A percentile compares a stretch with the other conserved stretches of the same genome.
These are phyloP conservation scores for Sicyos edulis DNA, from an alignment of 306 rosid species.

Conservation along the genomic window DNA sequence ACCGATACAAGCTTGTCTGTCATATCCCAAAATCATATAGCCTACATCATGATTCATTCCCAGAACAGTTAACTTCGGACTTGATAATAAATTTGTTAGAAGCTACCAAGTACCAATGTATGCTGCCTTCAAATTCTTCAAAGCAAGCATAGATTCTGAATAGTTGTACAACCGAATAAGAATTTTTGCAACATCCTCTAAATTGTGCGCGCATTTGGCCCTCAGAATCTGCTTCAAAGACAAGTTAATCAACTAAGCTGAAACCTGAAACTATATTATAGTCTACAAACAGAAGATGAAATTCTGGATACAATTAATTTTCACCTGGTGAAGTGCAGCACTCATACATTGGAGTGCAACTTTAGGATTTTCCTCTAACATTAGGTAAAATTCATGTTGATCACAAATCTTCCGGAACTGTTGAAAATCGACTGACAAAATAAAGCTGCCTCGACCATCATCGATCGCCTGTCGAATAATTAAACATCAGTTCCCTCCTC, in stretches of 20 bases:
- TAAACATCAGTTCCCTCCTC: constrained; percentile 6
- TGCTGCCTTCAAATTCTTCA: constrained; percentile 89
- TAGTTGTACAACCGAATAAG: constrained; percentile 70
- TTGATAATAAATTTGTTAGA: not conserved
- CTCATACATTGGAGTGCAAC: constrained; percentile 63
- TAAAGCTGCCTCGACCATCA: constrained; percentile 40
- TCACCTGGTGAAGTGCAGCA: constrained; percentile 73
- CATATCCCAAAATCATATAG: constrained; percentile 23
- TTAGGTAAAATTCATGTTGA: constrained; percentile 40
- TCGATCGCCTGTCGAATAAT: constrained; percentile 15
- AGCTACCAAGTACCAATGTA: constrained; percentile 56
- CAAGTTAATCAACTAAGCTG: constrained; percentile 17
- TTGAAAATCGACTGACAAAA: constrained; percentile 59
- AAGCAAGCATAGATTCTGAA: constrained; percentile 69
- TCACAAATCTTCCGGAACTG: constrained; percentile 42
- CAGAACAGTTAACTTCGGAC: not conserved
- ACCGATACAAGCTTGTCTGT: constrained; percentile 88
- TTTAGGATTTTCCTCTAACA: constrained; percentile 65
- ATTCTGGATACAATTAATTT: constrained; percentile 1
- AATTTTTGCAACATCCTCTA: constrained; percentile 46
- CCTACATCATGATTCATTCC: constrained; percentile 5
- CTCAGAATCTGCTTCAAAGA: constrained; percentile 47
- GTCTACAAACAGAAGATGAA: not conserved
- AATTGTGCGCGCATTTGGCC: constrained; percentile 36
- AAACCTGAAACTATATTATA: constrained; percentile 13